These are phyloP conservation scores for Paulownia fortunei DNA, from an alignment of 257 asterid genomes.

Conservation along the genomic window DNA sequence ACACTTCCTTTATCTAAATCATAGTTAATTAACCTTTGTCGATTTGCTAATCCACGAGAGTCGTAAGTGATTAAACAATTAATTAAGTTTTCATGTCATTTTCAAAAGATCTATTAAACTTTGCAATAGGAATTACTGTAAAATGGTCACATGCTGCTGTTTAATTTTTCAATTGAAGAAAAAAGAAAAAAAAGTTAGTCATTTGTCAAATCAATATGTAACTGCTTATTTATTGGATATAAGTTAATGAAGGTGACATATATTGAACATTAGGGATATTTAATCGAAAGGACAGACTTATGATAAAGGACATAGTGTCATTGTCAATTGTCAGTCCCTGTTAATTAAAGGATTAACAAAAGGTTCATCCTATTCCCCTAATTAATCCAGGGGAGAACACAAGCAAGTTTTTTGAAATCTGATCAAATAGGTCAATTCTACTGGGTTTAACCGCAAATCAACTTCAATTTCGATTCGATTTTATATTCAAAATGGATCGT, in stretches of 20 bases:
- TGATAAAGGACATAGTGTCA: neutral
- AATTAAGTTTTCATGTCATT: neutral
- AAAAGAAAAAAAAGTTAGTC: neutral
- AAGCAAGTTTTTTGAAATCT: too few species aligned
- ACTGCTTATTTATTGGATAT: neutral
- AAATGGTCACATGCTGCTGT: neutral
- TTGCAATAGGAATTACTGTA: neutral
- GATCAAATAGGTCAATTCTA: too few species aligned
- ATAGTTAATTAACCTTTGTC: conserved; percentile 29
- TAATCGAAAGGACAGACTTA: neutral
- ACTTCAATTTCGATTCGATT: too few species aligned
- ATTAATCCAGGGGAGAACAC: too few species aligned
- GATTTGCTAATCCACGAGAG: conserved; percentile 25
- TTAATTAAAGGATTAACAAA: conserved; percentile 3
- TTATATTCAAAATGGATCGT: too few species aligned
- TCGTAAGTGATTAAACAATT: conserved; percentile 11
- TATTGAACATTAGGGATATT: neutral
- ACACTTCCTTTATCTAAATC: conserved; percentile 3
- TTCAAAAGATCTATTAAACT: neutral
- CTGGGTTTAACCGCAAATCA: too few species aligned
- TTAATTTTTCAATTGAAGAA: neutral
- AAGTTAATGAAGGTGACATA: neutral
- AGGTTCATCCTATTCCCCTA: neutral
- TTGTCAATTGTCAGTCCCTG: conserved; percentile 18
- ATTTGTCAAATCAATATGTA: neutral